These are phyloP conservation scores for Wickerhamiella parazyma DNA, from an alignment of 805 yeast species.

Conservation along the genomic window DNA sequence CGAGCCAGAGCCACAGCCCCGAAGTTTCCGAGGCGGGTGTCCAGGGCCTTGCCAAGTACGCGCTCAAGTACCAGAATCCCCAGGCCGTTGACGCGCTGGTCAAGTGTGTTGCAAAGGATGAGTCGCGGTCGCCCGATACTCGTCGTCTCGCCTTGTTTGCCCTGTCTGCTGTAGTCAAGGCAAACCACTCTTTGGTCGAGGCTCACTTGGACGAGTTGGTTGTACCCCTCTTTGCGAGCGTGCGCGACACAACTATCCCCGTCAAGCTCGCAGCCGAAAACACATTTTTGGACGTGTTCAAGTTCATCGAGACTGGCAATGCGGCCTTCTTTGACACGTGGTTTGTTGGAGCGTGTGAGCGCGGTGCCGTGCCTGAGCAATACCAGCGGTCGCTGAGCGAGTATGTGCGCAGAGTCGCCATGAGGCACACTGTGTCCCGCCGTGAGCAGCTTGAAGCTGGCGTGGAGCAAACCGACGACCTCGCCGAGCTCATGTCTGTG, in stretches of 20 bases:
- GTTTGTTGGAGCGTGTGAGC: constrained; percentile 34
- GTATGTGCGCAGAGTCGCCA: constrained; percentile 81
- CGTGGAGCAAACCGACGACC: constrained; percentile 30
- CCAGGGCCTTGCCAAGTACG: constrained; percentile 67
- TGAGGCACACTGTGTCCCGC: constrained; percentile 72
- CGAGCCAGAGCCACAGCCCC: constrained; percentile 36
- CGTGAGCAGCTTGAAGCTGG: constrained; percentile 81
- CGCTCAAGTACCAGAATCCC: constrained; percentile 33
- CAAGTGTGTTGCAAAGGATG: constrained; percentile 40
- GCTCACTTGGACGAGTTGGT: constrained; percentile 45
- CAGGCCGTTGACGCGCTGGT: constrained; percentile 33
- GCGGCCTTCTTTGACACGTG: constrained; percentile 45
- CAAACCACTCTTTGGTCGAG: constrained; percentile 37
- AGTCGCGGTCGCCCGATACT: constrained; percentile 54
- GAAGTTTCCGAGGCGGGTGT: constrained; percentile 53
- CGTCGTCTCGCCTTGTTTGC: constrained; percentile 69
- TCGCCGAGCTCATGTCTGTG: constrained; percentile 6
- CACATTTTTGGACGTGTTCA: constrained; percentile 61
- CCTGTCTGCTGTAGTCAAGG: constrained; percentile 58
- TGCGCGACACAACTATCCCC: constrained; percentile 81
- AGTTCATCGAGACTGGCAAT: constrained; percentile 46
- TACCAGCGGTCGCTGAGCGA: constrained; percentile 62
- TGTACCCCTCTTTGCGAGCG: constrained; percentile 66
- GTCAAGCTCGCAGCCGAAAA: constrained; percentile 90
- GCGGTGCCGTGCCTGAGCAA: constrained; percentile 18